Evolutionary conservation across 176 grass and related monocot genomes (phyloP), one percentile per base, ranked within the genome.

Genomic region (Oryza rufipogon): DNA sequence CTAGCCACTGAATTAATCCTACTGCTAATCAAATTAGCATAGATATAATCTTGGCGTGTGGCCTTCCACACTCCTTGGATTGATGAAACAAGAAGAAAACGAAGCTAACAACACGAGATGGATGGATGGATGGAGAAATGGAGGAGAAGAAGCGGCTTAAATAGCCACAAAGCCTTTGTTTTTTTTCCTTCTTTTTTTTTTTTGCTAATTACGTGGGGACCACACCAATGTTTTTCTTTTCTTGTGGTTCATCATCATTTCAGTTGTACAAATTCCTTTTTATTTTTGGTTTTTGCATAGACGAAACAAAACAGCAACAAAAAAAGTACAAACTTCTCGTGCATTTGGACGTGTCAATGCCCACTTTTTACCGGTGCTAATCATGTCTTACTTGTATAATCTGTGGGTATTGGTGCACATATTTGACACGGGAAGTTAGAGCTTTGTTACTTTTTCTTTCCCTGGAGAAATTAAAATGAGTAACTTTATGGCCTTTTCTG

Each of bases 1-100:
- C 39, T 41, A 41, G 39, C 7, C 1, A 41, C 39, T 41, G 39
- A 84, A 36, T 17, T 11, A 13, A 8, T 46, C 25, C 58, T 51
- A 8, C 70, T 74, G 54, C 11, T 64, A 52, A 52, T 34, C 25
- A 74, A 11, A 19, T 33, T 7, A 51, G 25, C 60, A 67, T 42
- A 66, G 15, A 10, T 10, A 17, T 4, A 38, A 17, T 8, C 52
- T 19, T 20, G 52, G 52, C 7, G 17, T 56, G 28, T 80, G 34
- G 69, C 69, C 63, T 81, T 75, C 66, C 86, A 64, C 79, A 64
- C 74, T 78, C 41, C 80, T 78, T 28, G 79, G 86, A 70, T 49
- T 26, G 74, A 39, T 13, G 25, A 30, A 30, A 58, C 6, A 63
- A 23, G 26, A 63, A 23, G 9, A 63, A 63, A 63, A 63, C 19